Conservation (phyloP, 371 early-diverging fungal genomes). For the Mucor racemosus region DNA sequence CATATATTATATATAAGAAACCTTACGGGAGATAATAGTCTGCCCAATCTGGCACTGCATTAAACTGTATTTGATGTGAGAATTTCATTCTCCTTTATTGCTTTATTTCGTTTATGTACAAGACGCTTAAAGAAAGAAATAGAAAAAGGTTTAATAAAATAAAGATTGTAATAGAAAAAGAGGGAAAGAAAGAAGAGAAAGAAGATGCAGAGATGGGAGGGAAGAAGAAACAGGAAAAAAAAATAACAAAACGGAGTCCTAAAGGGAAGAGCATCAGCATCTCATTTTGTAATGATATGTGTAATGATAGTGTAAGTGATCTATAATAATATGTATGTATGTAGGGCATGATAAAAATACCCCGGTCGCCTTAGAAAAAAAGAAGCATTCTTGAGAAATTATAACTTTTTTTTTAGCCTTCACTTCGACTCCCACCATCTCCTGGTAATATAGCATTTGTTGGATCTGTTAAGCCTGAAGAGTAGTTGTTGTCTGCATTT, state of each 20-base stretch:
- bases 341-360: not conserved
- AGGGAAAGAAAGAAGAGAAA: not conserved
- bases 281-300: not conserved
- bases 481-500: not conserved
- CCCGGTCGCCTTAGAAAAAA: not conserved
- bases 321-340: not conserved
- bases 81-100: slow-evolving; percentile 29
- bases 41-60: slow-evolving; percentile 90
- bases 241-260: slow-evolving; percentile 4
- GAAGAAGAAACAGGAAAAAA: slow-evolving; percentile 4
- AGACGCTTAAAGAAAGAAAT: not conserved
- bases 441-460: slow-evolving; percentile 25
- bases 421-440: not conserved
- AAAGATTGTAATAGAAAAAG: slow-evolving; percentile 8
- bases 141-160: slow-evolving; percentile 9
- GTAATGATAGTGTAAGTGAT: slow-evolving; percentile 1
- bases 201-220: not conserved
- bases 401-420: too few species aligned
- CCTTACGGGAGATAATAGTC: slow-evolving; percentile 77
- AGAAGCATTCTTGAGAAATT: not conserved
- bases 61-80: slow-evolving; percentile 87
- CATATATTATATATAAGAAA: not conserved
- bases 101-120: not conserved
- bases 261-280: not conserved
- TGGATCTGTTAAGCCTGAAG: slow-evolving; percentile 11